Percentiles rank a stretch among this genome's conserved stretches.
Conservation (phyloP, 164 flowering plant species). For the Chimonanthus salicifolius region DNA sequence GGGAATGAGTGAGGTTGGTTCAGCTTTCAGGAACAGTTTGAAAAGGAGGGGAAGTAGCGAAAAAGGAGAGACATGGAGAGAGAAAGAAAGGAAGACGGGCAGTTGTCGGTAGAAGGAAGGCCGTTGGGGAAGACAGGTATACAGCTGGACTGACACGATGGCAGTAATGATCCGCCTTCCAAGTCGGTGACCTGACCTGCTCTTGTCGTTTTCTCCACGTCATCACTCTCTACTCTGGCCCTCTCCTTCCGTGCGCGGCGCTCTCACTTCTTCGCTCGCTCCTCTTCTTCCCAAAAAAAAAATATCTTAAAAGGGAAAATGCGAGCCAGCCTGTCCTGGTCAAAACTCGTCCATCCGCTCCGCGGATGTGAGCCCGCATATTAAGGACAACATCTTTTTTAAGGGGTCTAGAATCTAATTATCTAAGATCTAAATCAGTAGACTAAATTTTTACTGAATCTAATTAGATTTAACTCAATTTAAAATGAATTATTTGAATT, state of each 20-base stretch:
- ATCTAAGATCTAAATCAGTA: no score
- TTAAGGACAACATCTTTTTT: no score
- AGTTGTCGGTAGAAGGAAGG: conserved; percentile 27
- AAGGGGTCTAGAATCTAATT: no score
- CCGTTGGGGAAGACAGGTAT: conserved; percentile 40
- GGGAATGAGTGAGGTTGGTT: not conserved
- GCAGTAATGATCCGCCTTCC: conserved; percentile 67
- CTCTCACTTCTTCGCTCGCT: conserved; percentile 7
- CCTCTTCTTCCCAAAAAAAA: not conserved
- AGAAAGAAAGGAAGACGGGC: conserved; percentile 16
- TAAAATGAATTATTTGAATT: no score
- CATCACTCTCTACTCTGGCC: conserved; percentile 17
- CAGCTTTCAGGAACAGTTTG: not conserved
- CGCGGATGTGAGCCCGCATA: not conserved
- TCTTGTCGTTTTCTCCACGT: conserved; percentile 70
- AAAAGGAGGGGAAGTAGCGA: not conserved
- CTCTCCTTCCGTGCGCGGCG: conserved; percentile 25
- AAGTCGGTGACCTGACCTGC: conserved; percentile 46
- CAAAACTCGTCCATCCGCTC: conserved; percentile 25
- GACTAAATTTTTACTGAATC: no score
- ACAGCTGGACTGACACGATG: conserved; percentile 58
- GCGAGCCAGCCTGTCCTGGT: conserved; percentile 64
- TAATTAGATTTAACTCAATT: no score
- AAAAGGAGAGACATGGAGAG: no score
- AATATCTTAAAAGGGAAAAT: conserved; percentile 17